Evolutionary conservation across 1,139 yeast species (phyloP), one percentile per base, ranked within the genome.

Genomic region (Pichia sp.): DNA sequence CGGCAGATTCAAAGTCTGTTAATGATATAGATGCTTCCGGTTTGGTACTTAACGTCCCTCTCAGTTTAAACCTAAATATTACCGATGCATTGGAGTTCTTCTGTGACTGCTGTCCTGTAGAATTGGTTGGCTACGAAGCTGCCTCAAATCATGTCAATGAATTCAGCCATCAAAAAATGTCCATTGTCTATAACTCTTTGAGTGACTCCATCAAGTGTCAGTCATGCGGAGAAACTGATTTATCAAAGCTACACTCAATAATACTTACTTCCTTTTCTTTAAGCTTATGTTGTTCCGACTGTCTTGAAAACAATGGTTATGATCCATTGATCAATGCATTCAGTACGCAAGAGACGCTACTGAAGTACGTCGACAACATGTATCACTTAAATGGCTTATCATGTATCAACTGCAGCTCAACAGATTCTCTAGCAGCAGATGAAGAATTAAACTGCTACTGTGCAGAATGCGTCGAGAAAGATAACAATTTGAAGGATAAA

Each of bases 51-150:
- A 30, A 20, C n/a, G 2, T 20, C 2, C 52, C 52, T 4, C 14
- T 51, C 14, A 30, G 46, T 40, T 36, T 56, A 10, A 38, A 48
- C 12, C 30, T 52, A 14, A 27, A 10, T 16, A 24, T 49, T 3
- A 17, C 16, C 42, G 56, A 50, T 34, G 38, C 31, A 8, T 27
- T 55, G 5, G 58, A 55, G 29, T 52, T 50, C 27, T 31, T 33
- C 33, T 55, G 58, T 48, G 46, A 50, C 41, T 46, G 46, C 24
- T 57, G 59, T 44, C 58, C 58, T 9, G 54, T 51, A 46, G 58
- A 55, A 38, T 12, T 51, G 30, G 46, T 27, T 10, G 41, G 45
- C 16, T 50, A 34, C 30, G 20, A 17, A 6, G 31, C 47, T n/a
- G 58, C 56, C 17, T n/a, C 42, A 14, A 20, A 33, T 9, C 56